These are phyloP conservation scores for Lactarius hengduanensis DNA, from an alignment of 768 basidiomycete genomes.

Conservation along the genomic window DNA sequence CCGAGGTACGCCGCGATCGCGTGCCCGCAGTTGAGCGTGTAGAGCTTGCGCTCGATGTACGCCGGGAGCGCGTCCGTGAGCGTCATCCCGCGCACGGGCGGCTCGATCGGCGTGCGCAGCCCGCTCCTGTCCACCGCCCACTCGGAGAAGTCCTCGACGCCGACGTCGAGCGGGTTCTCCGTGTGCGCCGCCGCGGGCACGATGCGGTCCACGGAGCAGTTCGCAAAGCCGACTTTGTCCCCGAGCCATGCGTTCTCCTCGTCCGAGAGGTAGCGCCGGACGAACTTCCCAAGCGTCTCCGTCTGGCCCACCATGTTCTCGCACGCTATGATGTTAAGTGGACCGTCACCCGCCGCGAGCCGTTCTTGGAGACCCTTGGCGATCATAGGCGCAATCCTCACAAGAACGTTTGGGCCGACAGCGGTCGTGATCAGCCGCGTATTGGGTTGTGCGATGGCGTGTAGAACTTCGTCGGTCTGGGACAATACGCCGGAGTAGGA, in stretches of 20 bases:
- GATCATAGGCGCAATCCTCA: conserved; percentile 38
- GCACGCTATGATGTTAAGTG: conserved; percentile 42
- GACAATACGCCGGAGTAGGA: conserved; percentile 32
- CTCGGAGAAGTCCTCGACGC: conserved; percentile 43
- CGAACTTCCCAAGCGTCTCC: conserved; percentile 33
- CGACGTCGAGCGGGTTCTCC: conserved; percentile 38
- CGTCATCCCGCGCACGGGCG: conserved; percentile 35
- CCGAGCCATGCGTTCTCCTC: conserved; percentile 35
- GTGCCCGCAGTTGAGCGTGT: conserved; percentile 44
- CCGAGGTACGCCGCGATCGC: conserved; percentile 43
- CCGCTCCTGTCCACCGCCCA: conserved; percentile 40
- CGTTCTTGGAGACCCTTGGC: conserved; percentile 38
- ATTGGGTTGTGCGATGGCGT: conserved; percentile 29
- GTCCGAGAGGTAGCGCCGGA: conserved; percentile 34
- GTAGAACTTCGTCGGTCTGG: conserved; percentile 21
- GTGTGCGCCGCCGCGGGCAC: conserved; percentile 29
- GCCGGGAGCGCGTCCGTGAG: conserved; percentile 37
- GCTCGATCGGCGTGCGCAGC: conserved; percentile 33
- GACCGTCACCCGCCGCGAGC: conserved; percentile 27
- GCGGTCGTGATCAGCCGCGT: conserved; percentile 40
- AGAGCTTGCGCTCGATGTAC: conserved; percentile 45
- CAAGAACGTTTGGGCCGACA: conserved; percentile 38
- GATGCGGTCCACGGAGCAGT: conserved; percentile 45
- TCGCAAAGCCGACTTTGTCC: conserved; percentile 40
- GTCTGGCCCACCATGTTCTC: conserved; percentile 43